Evolutionary conservation across 495 filamentous ascomycete species (phyloP), one percentile per base, ranked within the genome.

Genomic region (Neurospora pannonica): DNA sequence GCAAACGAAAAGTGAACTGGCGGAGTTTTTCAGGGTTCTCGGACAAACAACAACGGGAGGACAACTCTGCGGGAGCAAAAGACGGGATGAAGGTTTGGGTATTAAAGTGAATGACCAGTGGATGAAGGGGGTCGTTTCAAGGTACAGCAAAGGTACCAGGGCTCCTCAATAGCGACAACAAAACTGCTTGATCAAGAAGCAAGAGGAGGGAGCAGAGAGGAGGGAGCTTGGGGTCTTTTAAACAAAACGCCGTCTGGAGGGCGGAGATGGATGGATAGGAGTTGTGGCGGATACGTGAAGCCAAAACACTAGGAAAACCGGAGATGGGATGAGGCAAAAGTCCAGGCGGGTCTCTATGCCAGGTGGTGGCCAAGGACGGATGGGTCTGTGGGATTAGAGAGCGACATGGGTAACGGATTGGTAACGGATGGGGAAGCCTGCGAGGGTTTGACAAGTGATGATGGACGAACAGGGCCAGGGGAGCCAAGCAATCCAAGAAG

Each of bases 161-260:
- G 74, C 79, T 82, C 81, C 80, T 83, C 72, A 81, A 78, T 83
- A 83, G 79, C 81, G 80, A 81, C 81, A 67, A 74, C 81, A 83
- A 82, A 83, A 79, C 75, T 81, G 78, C 80, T 78, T 42, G 70
- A 13, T 70, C 70, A 72, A 70, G 48, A 69, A 54, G 17, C 43
- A 42, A 71, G 4, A 72, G 71, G 54, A 36, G 28, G 28, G 28
- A 67, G 54, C 54, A 67, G 28, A 34, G 15, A 36, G 28, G 28
- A 67, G 34, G 77, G 78, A 73, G 78, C 48, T 71, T 67, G 42
- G 69, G 36, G 21, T 77, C 71, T 75, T 78, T 70, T 78, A 79
- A 80, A 78, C 79, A 79, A 79, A 77, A 37, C 40, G 42, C 31
- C 34, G 67, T 40, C 62, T 38, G 37, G 62, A 67, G 40, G 62